Evolutionary conservation across 1,139 yeast genomes (phyloP).

Genomic region (Scheffersomyces insectosa): DNA sequence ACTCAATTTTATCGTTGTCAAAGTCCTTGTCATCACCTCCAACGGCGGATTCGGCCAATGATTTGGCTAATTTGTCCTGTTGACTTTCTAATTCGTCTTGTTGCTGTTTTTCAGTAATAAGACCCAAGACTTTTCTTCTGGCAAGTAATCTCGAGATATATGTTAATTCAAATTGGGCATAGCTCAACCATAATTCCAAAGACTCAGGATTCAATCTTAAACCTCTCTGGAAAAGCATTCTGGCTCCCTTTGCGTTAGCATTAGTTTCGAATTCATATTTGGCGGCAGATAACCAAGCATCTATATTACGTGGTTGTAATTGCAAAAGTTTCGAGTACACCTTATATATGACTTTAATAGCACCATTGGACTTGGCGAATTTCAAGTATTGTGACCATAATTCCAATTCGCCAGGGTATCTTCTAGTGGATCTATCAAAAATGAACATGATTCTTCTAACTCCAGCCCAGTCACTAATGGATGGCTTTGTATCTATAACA

Average conservation of each 20-base stretch:
- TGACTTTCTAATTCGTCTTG: conserved; percentile 49
- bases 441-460: conserved; percentile 79
- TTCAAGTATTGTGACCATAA: conserved; percentile 79
- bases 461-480: conserved; percentile 87
- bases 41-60: conserved; percentile 22
- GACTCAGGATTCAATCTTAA: conserved; percentile 81
- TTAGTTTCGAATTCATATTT: conserved; percentile 89
- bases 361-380: conserved; percentile 72
- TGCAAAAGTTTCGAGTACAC: conserved; percentile 78
- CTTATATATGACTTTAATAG: conserved; percentile 78
- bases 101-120: conserved; percentile 73
- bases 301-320: conserved; percentile 86
- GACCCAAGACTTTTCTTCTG: conserved; percentile 79
- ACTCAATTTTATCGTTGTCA: conserved; percentile 41
- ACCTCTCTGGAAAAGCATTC: conserved; percentile 82
- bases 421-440: conserved; percentile 78
- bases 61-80: conserved; percentile 27
- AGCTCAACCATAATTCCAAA: conserved; percentile 75
- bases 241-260: conserved; percentile 86
- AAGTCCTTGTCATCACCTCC: conserved; percentile 27
- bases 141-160: conserved; percentile 82
- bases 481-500: conserved; percentile 50
- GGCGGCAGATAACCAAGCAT: conserved; percentile 94
- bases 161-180: conserved; percentile 83
- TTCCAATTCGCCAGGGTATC: conserved; percentile 74